Base-by-base conservation (phyloP, 2,329 filamentous ascomycete genomes). In the Xylaria sp. region DNA sequence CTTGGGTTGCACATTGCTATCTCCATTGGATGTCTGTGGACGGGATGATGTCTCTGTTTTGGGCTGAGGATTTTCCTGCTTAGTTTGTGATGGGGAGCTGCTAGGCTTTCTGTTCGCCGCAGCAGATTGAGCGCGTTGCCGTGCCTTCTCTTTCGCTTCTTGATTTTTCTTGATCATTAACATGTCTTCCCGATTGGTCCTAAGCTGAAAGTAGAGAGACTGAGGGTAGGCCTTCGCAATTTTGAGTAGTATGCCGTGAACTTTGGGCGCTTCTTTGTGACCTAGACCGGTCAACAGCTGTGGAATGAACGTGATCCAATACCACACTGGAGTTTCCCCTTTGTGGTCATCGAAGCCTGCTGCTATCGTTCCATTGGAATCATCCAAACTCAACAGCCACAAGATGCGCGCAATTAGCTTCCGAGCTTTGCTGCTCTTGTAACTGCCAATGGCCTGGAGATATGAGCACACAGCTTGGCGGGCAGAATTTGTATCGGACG, bases 261-360 rank as follows among this genome's bases (percentile, higher is more conserved):
- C 93, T 57, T 97, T 91, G 4, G 90, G 90, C 13, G 94, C 95
- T 81, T 99, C 97, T 75, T 95, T 94, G 77, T 98, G 91, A 1
- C 93, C 93, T 60, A 99, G 86, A 62, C 95, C 96, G 52, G 94
- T 95, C 39, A 99, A 88, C 51, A 99, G 87, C 80, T 99, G 96
- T 20, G 96, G 96, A 72, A 99, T 98, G 79, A 97, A 99, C 0
- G 95, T 98, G 74, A 98, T 98, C 96, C 96, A 99, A 82, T 98
- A 99, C 96, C 96, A 99, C 13, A 97, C 94, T 0, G 94, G 94
- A 1, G 94, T 97, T 75, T 99, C 97, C 61, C 96, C 96, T 84
- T 98, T 98, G 83, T 96, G 99, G 74, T 95, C 93, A 73, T 97
- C 94, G 74, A 98, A 99, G 13, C 95, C 94, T 75, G 90, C 86